These are phyloP conservation scores for Dacryopinax spathularia DNA, from an alignment of 768 basidiomycete species.

Conservation along the genomic window DNA sequence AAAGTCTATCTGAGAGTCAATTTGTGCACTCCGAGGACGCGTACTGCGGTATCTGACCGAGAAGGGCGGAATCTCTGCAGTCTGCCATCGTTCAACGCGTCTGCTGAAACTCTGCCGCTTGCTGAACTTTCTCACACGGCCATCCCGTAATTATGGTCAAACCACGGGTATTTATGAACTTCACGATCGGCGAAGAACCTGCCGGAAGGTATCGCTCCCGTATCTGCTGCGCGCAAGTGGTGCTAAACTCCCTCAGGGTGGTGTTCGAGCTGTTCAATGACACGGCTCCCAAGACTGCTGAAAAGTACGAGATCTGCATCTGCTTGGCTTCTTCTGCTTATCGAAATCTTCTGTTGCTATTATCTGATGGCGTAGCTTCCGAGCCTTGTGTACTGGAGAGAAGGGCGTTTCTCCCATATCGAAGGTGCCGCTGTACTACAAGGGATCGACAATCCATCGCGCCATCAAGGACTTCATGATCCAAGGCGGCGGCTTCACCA, in stretches of 20 bases:
- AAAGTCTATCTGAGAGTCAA: not conserved
- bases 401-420: constrained; percentile 51
- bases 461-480: constrained; percentile 70
- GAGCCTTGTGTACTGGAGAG: constrained; percentile 75
- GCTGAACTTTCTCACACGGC: not conserved
- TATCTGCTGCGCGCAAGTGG: not conserved
- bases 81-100: not conserved
- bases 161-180: constrained; percentile 57
- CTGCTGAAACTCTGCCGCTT: not conserved
- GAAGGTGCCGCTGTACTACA: constrained; percentile 68
- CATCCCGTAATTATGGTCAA: constrained; percentile 14
- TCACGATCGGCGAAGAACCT: constrained; percentile 36
- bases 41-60: no score
- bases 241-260: constrained; percentile 30
- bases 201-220: constrained; percentile 38
- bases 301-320: constrained; percentile 46
- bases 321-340: not conserved
- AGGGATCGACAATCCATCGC: constrained; percentile 61
- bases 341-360: not conserved
- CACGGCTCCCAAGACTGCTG: constrained; percentile 54
- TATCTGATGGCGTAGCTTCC: constrained; percentile 41
- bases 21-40: not conserved
- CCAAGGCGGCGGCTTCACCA: constrained; percentile 72
- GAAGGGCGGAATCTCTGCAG: no score
- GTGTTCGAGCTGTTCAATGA: constrained; percentile 67